Conservation (phyloP, 352 stramenopile genomes). For the Phytophthora chlamydospora region DNA sequence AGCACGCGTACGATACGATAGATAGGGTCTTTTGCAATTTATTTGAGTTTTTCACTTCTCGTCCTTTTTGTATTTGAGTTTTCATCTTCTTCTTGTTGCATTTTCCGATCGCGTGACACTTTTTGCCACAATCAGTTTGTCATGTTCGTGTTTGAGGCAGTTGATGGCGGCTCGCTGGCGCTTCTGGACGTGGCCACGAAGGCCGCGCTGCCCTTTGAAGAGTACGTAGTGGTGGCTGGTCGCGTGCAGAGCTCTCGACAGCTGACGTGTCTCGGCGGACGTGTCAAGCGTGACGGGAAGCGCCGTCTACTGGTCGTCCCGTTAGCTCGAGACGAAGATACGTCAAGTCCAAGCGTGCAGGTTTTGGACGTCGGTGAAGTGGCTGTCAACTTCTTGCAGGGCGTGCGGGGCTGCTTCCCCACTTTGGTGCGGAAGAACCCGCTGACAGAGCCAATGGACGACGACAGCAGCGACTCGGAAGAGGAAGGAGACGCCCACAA, state of each 20-base stretch:
- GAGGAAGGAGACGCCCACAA: slow-evolving; percentile 41
- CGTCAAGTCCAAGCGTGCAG: slow-evolving; percentile 33
- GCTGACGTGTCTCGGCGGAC: slow-evolving; percentile 65
- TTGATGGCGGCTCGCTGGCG: slow-evolving; percentile 25
- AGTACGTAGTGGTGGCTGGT: slow-evolving; percentile 63
- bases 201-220: slow-evolving; percentile 58
- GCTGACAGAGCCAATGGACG: slow-evolving; percentile 34
- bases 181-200: slow-evolving; percentile 52
- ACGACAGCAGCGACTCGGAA: slow-evolving; percentile 44
- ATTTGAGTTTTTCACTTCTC: slow-evolving; percentile 22
- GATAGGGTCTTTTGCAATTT: slow-evolving; percentile 10
- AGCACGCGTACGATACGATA: slow-evolving; percentile 23
- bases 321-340: slow-evolving; percentile 27
- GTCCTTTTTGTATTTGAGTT: slow-evolving; percentile 19
- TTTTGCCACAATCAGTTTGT: slow-evolving; percentile 20
- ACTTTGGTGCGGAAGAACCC: slow-evolving; percentile 64
- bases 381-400: slow-evolving; percentile 55
- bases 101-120: slow-evolving; percentile 1
- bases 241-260: slow-evolving; percentile 41
- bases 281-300: slow-evolving; percentile 50
- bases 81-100: slow-evolving; percentile 2
- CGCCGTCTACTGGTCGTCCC: slow-evolving; percentile 57
- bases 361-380: slow-evolving; percentile 68
- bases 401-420: slow-evolving; percentile 68
- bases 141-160: slow-evolving; percentile 61